Base-by-base conservation (phyloP, 768 basidiomycete genomes). In the Lactarius tabidus region DNA sequence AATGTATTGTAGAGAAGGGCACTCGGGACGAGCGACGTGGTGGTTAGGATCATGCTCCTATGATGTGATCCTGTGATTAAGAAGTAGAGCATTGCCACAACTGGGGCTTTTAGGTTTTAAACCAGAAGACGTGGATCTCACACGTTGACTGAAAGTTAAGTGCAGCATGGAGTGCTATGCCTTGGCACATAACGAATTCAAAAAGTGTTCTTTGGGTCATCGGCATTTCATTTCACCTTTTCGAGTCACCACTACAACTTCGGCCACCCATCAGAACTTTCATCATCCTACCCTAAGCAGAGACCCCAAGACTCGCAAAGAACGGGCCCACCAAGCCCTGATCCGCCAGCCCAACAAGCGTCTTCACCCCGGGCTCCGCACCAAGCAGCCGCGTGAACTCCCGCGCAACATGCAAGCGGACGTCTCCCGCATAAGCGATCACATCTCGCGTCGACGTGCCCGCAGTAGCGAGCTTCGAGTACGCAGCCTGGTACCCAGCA, bases 401-500 rank as follows among this genome's bases (percentile, higher is more conserved):
- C 64, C 80, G 78, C 0, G 83, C 80, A 28, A 87, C 73, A 66
- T 80, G 87, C 54, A 78, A 79, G 54, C 80, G 76, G 20, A 85
- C 83, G 69, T 89, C 80, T 26, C n/a, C 76, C 2, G 87, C 81
- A 70, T 87, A 84, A 14, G 77, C 81, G 12, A 88, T 84, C 0
- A 87, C 86, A 73, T 93, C 91, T 1, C 73, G 75, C 48, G 80
- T 79, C 0, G 75, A 74, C 1, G 75, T 77, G 69, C 91, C 90
- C 1, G 89, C 88, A 1, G 96, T 91, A 0, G 94, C 95, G 20
- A 98, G 82, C 38, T 90, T 85, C 59, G 94, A 94, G 78, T 95
- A 98, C 5, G 93, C 91, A 0, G 93, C 92, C 72, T 98, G 97
- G 76, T 97, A 98, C 1, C 94, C 92, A 8, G 89, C 89, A 2